These are phyloP conservation scores for Achaetomium macrosporum DNA, from an alignment of 2,329 filamentous ascomycete species.

Conservation along the genomic window DNA sequence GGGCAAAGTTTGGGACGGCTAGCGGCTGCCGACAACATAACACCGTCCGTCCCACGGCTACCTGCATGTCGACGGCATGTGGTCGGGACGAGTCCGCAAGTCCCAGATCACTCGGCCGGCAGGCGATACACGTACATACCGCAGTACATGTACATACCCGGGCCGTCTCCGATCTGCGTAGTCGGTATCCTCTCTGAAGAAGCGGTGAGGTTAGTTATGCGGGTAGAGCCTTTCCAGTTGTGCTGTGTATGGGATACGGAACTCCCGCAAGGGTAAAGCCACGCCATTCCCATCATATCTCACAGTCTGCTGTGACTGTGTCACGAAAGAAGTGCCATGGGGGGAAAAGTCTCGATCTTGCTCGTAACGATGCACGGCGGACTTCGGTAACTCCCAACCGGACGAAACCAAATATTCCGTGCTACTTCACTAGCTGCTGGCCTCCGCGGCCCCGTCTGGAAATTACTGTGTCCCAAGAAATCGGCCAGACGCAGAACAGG, in stretches of 20 bases:
- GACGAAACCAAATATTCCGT: neutral
- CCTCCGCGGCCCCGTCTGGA: neutral
- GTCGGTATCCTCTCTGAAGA: too few species aligned
- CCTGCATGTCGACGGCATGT: constrained; percentile 6
- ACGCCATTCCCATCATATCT: too few species aligned
- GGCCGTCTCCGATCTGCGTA: too few species aligned
- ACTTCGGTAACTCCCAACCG: neutral
- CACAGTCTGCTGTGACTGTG: too few species aligned
- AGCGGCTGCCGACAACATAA: too few species aligned
- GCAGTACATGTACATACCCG: too few species aligned
- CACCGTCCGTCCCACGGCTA: neutral
- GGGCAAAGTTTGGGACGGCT: neutral
- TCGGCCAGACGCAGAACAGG: neutral
- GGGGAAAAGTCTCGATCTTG: too few species aligned
- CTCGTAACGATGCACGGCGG: neutral
- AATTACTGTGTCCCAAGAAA: neutral
- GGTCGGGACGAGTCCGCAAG: neutral
- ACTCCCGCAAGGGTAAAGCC: too few species aligned
- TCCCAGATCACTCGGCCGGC: neutral
- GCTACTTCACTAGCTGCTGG: neutral
- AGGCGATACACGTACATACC: neutral
- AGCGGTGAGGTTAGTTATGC: too few species aligned
- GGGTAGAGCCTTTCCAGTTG: too few species aligned
- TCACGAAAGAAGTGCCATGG: too few species aligned
- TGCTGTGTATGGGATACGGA: too few species aligned